Percentiles rank a stretch among this genome's conserved stretches.
Evolutionary conservation across 1,284 basidiomycete genomes (phyloP).

Genomic region (Puccinia horiana): DNA sequence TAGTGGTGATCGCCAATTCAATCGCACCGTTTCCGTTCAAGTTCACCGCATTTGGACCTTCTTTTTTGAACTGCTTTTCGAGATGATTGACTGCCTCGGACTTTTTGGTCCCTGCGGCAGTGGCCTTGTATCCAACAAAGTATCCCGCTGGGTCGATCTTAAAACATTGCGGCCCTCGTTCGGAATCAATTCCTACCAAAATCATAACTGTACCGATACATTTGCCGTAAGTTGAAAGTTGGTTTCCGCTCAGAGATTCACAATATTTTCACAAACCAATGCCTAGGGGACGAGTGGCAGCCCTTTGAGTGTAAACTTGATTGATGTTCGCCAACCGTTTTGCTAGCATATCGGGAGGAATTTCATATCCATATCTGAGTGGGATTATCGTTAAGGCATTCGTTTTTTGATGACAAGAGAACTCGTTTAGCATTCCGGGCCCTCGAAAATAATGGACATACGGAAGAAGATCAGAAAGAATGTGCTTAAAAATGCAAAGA

Average conservation of each 20-base stretch:
- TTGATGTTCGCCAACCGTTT: constrained; percentile 96
- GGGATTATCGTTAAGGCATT: background rate
- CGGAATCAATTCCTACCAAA: constrained; percentile 86
- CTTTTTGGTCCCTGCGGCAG: constrained; percentile 93
- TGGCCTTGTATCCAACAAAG: constrained; percentile 97
- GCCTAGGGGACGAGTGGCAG: constrained; percentile 94
- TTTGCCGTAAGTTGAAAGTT: background rate
- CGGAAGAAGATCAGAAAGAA: background rate
- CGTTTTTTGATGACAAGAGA: background rate
- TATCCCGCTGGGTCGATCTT: constrained; percentile 98
- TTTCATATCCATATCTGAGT: constrained; percentile 77
- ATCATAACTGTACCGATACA: constrained; percentile 74
- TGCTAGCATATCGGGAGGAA: constrained; percentile 90
- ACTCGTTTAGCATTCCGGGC: no score
- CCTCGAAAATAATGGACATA: background rate
- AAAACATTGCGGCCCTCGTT: constrained; percentile 84
- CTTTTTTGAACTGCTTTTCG: constrained; percentile 98
- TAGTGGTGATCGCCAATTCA: constrained; percentile 89
- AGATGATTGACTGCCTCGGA: constrained; percentile 95
- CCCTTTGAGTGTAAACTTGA: constrained; percentile 96
- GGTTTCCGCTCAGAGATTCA: background rate
- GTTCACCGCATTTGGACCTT: constrained; percentile 57
- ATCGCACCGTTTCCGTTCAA: constrained; percentile 55
- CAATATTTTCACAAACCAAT: constrained; percentile 69
- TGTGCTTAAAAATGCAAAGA: background rate